Evolutionary conservation across 2,329 filamentous ascomycete species (phyloP).

Genomic region (Verticillium alfalfae): DNA sequence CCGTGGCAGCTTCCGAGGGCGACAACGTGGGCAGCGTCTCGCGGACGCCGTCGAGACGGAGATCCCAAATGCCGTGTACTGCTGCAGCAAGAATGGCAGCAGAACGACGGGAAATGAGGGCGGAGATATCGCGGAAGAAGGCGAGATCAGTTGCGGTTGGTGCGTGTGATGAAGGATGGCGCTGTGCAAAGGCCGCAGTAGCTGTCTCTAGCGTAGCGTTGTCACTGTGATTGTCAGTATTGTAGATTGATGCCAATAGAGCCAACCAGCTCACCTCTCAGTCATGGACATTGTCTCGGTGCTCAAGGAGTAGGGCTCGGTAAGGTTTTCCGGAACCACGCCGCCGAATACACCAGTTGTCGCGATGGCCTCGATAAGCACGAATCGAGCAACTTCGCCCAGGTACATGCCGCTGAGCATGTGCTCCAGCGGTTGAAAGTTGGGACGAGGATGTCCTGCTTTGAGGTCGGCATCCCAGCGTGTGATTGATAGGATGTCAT

Average conservation of each 20-base stretch:
- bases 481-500: constrained; percentile 52
- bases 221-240: background rate
- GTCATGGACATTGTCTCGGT: constrained; percentile 56
- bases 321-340: constrained; percentile 47
- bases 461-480: constrained; percentile 54
- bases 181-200: constrained; percentile 39
- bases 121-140: constrained; percentile 47
- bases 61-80: constrained; percentile 53
- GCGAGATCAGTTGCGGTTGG: constrained; percentile 41
- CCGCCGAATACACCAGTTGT: constrained; percentile 51
- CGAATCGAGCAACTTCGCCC: constrained; percentile 57
- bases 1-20: constrained; percentile 20
- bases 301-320: constrained; percentile 49
- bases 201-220: constrained; percentile 31
- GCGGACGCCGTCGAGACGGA: constrained; percentile 42
- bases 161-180: constrained; percentile 38
- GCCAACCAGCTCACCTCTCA: constrained; percentile 40
- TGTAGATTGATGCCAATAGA: background rate
- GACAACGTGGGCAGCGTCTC: constrained; percentile 23
- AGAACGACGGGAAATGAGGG: constrained; percentile 51
- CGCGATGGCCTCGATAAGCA: constrained; percentile 53
- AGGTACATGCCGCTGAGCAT: constrained; percentile 62
- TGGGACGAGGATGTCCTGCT: constrained; percentile 45
- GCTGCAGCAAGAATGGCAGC: constrained; percentile 54
- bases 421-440: constrained; percentile 58